Evolutionary conservation across 176 grass and related monocot genomes (phyloP), one percentile per base, ranked within the genome.

Genomic region (Paspalum vaginatum): DNA sequence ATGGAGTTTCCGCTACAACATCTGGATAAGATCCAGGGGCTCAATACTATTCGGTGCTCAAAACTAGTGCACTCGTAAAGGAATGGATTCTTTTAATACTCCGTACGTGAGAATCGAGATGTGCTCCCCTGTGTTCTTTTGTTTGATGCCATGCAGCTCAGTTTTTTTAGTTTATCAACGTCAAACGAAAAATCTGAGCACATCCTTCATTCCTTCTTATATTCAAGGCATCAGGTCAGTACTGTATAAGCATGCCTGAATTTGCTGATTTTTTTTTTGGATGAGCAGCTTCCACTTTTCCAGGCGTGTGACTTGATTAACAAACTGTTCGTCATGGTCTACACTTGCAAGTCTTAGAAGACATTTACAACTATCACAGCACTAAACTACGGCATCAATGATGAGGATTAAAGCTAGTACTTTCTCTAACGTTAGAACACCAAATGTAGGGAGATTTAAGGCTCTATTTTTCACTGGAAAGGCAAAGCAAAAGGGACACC

Each of bases 401-500:
- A 85, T 88, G 25, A 18, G 10, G 25, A 41, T 9, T 42, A 63
- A 80, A 84, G 81, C 9, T 16, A 57, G 38, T 57, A 50, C 66
- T 74, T 74, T 58, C 48, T 25, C 65, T 18, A 67, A 40, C 58
- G n/a, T 47, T 64, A 82, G 48, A 50, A 44, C 66, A 32, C 52
- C 75, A 43, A 79, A 74, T 51, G 75, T 39, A 52, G 62, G 32
- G 49, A 60, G 12, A 66, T 61, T 78, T 74, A 79, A 79, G 4
- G 22, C 27, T 16, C 16, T 51, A 8, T n/a, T 51, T 78, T 70
- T 81, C 60, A 83, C 51, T n/a, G 42, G 68, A 84, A 79, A 73
- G 75, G 21, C 57, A 73, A 74, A 74, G 86, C 44, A 68, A 88
- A 88, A 88, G 75, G 44, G 81, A 84, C 68, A 46, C 21, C 81